These are phyloP conservation scores for Cadophora gregata DNA, from an alignment of 2,329 filamentous ascomycete species.

Conservation along the genomic window DNA sequence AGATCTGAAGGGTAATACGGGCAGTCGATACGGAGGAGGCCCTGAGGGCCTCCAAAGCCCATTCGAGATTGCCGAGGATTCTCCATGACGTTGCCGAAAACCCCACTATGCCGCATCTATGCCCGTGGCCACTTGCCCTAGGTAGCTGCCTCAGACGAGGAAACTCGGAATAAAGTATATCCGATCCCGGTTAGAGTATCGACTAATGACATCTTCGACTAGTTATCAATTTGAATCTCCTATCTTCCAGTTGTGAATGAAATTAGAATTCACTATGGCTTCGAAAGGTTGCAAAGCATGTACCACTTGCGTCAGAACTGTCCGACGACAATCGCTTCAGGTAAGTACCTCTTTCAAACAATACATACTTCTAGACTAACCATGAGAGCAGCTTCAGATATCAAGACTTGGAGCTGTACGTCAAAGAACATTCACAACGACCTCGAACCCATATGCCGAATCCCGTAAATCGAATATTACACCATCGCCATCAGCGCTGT, in stretches of 20 bases:
- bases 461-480: constrained; percentile 31
- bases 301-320: constrained; percentile 39
- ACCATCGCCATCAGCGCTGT: too few species aligned
- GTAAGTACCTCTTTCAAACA: neutral
- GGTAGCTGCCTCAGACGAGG: too few species aligned
- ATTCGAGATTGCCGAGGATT: too few species aligned
- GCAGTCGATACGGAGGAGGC: too few species aligned
- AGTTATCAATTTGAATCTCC: neutral
- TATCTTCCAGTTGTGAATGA: neutral
- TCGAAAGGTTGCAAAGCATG: constrained; percentile 42
- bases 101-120: too few species aligned
- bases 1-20: too few species aligned
- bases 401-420: neutral
- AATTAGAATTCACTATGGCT: constrained; percentile 27
- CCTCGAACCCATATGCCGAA: constrained; percentile 38
- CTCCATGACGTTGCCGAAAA: too few species aligned
- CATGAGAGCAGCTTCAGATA: neutral
- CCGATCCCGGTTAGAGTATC: too few species aligned
- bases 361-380: neutral
- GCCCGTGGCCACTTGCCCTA: too few species aligned
- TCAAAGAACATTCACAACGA: constrained; percentile 35
- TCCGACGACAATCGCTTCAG: constrained; percentile 32
- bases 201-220: neutral
- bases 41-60: too few species aligned
- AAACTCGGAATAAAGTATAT: too few species aligned